Conservation (phyloP, 2,329 filamentous ascomycete genomes). For the Arachnopeziza araneosa region DNA sequence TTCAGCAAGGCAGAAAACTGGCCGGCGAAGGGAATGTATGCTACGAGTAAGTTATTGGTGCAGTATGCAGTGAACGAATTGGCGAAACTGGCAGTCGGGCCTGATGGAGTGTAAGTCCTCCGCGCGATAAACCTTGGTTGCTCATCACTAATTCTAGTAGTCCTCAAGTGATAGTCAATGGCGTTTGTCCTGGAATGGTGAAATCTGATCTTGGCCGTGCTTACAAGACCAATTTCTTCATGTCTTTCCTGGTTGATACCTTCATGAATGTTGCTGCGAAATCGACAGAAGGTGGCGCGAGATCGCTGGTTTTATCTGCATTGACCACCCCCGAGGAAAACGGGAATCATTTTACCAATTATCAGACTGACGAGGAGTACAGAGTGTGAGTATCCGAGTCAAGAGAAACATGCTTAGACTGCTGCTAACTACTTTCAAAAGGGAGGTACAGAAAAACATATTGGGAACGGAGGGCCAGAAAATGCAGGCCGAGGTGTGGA, state of each 20-base stretch:
- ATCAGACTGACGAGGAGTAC: slow-evolving; percentile 21
- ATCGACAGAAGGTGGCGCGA: slow-evolving; percentile 29
- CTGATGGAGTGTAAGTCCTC: slow-evolving; percentile 16
- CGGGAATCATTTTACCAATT: slow-evolving; percentile 23
- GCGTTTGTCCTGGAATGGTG: slow-evolving; percentile 23
- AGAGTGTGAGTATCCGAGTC: slow-evolving; percentile 14
- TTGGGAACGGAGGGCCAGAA: slow-evolving; percentile 19
- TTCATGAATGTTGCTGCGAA: slow-evolving; percentile 20
- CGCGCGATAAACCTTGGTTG: not conserved
- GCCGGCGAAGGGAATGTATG: slow-evolving; percentile 17
- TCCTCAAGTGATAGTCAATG: slow-evolving; percentile 20
- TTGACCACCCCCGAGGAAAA: slow-evolving; percentile 22
- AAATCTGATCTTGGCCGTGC: slow-evolving; percentile 22
- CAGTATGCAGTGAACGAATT: slow-evolving; percentile 26
- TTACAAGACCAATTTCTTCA: slow-evolving; percentile 16
- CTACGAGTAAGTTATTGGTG: slow-evolving; percentile 22
- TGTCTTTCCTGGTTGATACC: slow-evolving; percentile 7
- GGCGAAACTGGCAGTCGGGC: slow-evolving; percentile 15
- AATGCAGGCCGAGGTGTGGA: slow-evolving; percentile 25
- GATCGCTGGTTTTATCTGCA: slow-evolving; percentile 27
- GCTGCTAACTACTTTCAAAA: slow-evolving; percentile 7
- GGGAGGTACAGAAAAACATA: slow-evolving; percentile 20
- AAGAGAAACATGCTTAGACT: not conserved
- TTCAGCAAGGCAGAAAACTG: slow-evolving; percentile 20
- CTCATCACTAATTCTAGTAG: not conserved